These are phyloP conservation scores for Alloascoidea africana DNA, from an alignment of 805 yeast species.

Conservation along the genomic window DNA sequence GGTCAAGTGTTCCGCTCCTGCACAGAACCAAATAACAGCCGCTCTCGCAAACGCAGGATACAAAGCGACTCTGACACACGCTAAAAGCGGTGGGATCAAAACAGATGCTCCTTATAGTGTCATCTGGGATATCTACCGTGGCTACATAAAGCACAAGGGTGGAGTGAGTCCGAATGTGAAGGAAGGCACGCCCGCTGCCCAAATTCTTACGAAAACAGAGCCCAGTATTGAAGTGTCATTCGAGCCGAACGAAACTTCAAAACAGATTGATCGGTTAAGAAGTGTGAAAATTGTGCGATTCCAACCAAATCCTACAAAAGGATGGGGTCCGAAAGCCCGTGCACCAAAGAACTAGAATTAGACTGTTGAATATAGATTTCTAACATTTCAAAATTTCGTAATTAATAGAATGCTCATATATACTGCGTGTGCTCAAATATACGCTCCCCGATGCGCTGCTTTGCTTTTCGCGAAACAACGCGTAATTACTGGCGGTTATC, in stretches of 20 bases:
- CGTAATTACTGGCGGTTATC: too few species aligned
- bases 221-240: conserved; percentile 29
- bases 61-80: conserved; percentile 77
- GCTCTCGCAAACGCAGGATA: conserved; percentile 81
- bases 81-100: conserved; percentile 71
- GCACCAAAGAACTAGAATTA: too few species aligned
- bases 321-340: conserved; percentile 99
- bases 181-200: conserved; percentile 16
- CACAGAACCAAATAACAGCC: conserved; percentile 52
- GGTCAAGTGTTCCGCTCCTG: conserved; percentile 72
- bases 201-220: conserved; percentile 13
- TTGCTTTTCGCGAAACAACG: too few species aligned
- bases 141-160: conserved; percentile 35
- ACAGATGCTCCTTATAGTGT: conserved; percentile 81
- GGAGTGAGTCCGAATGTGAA: conserved; percentile 19
- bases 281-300: conserved; percentile 71
- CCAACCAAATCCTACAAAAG: conserved; percentile 84
- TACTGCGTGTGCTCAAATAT: too few species aligned
- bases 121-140: conserved; percentile 57
- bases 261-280: conserved; percentile 42
- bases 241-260: conserved; percentile 42
- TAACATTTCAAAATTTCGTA: too few species aligned
- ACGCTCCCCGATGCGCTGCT: too few species aligned
- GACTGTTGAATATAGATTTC: too few species aligned
- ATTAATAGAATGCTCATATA: too few species aligned